phyloP scores from a whole-genome alignment of 108 stramenopile species.

The Nitzschia palea region DNA sequence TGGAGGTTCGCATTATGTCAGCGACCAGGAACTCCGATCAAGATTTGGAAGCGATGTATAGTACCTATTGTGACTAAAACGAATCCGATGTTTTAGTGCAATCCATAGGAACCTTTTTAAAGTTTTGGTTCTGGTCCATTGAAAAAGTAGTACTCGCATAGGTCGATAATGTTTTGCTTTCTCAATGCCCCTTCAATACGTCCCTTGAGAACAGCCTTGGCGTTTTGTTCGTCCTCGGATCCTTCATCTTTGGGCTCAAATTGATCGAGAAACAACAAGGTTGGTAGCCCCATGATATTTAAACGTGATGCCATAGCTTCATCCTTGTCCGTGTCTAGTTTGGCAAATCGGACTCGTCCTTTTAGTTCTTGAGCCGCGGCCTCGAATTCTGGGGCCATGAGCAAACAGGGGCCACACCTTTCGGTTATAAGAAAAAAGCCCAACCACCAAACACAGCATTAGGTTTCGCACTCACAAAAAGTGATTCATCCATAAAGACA shows the following conservation, averaged over 20 bases:
- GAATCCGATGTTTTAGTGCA: too few species aligned
- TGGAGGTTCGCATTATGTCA: constrained; percentile 56
- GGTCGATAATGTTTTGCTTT: constrained; percentile 64
- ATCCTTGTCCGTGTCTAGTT: constrained; percentile 79
- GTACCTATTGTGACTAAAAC: too few species aligned
- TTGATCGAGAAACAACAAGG: constrained; percentile 76
- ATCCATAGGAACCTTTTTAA: background rate
- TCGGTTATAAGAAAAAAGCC: background rate
- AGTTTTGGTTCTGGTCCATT: constrained; percentile 63
- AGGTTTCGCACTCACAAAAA: background rate
- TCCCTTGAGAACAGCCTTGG: constrained; percentile 74
- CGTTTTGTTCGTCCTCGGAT: constrained; percentile 44
- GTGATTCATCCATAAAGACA: too few species aligned
- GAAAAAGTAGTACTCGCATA: constrained; percentile 79
- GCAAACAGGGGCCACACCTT: constrained; percentile 79
- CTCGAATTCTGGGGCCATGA: constrained; percentile 86
- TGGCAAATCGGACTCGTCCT: constrained; percentile 79
- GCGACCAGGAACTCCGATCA: constrained; percentile 27
- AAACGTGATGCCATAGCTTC: constrained; percentile 74
- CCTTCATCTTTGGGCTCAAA: constrained; percentile 47
- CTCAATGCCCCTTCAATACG: constrained; percentile 79
- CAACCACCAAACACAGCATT: background rate
- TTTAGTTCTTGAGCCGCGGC: constrained; percentile 66
- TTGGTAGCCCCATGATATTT: constrained; percentile 81
- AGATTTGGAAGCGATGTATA: constrained; percentile 15